Evolutionary conservation across 192 early-diverging fungal species (phyloP).

Genomic region (Coemansia sp.): DNA sequence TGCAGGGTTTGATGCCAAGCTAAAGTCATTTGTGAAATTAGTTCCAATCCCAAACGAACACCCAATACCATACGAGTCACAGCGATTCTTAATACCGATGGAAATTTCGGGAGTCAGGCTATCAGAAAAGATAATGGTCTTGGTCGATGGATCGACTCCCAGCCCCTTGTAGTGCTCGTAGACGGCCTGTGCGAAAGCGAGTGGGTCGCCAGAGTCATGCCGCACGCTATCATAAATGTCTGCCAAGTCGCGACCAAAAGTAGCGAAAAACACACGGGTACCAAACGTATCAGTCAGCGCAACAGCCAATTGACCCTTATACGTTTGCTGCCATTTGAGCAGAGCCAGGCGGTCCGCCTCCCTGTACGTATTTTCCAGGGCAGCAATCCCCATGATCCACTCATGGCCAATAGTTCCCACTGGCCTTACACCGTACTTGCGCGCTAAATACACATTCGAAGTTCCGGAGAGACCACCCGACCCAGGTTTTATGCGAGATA

Average conservation of each 20-base stretch:
- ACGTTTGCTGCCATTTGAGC: constrained; percentile 60
- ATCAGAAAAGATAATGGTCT: constrained; percentile 72
- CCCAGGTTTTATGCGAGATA: neutral
- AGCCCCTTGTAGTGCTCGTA: constrained; percentile 57
- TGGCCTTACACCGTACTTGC: constrained; percentile 44
- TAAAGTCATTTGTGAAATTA: constrained; percentile 72
- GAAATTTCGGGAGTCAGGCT: constrained; percentile 57
- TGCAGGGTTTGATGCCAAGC: constrained; percentile 21
- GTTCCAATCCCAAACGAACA: constrained; percentile 74
- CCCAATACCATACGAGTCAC: constrained; percentile 49
- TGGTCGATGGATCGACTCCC: constrained; percentile 61
- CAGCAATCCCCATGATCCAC: constrained; percentile 75
- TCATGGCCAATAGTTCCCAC: constrained; percentile 67
- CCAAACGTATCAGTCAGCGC: constrained; percentile 77
- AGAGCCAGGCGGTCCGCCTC: constrained; percentile 63
- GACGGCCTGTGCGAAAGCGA: constrained; percentile 59
- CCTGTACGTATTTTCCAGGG: constrained; percentile 58
- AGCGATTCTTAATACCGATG: constrained; percentile 52
- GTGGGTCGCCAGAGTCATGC: constrained; percentile 74
- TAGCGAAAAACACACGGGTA: constrained; percentile 61
- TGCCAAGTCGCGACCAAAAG: constrained; percentile 59
- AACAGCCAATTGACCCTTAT: constrained; percentile 58
- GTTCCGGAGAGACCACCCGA: constrained; percentile 56
- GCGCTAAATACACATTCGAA: constrained; percentile 72
- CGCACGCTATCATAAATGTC: constrained; percentile 59